These are phyloP conservation scores for Sporobolomyces roseus DNA, from an alignment of 768 basidiomycete genomes.

Conservation along the genomic window DNA sequence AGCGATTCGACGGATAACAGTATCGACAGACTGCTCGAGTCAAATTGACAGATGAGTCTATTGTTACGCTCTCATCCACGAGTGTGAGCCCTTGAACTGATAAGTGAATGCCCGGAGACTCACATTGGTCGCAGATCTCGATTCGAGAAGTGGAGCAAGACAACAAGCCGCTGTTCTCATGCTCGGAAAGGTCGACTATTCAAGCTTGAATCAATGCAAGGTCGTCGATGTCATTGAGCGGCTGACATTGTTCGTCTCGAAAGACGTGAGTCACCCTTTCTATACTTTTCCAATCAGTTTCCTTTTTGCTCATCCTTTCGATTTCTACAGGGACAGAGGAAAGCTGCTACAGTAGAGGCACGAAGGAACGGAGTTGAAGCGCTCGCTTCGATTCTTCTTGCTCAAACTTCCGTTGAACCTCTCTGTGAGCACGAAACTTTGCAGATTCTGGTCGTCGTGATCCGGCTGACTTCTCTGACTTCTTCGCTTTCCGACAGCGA, in stretches of 20 bases:
- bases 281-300: neutral
- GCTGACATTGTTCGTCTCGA: neutral
- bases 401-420: neutral
- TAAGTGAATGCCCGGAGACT: conserved; percentile 54
- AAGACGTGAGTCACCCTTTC: neutral
- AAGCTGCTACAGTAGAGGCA: conserved; percentile 13
- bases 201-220: rapidly evolving
- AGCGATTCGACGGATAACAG: conserved; percentile 9
- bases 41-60: conserved; percentile 70
- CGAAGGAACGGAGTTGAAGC: conserved; percentile 35
- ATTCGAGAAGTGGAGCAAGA: conserved; percentile 46
- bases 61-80: neutral
- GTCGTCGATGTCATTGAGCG: neutral
- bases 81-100: conserved; percentile 50
- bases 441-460: too few species aligned
- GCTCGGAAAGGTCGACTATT: conserved; percentile 66
- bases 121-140: conserved; percentile 51
- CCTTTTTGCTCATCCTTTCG: neutral
- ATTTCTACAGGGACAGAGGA: neutral
- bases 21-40: neutral
- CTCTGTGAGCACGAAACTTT: neutral
- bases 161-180: conserved; percentile 72
- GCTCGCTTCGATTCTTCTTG: conserved; percentile 10
- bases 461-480: neutral
- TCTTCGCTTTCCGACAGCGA: neutral